phyloP scores from a whole-genome alignment of 2,329 filamentous ascomycete species.

The Didymella arachidicola region DNA sequence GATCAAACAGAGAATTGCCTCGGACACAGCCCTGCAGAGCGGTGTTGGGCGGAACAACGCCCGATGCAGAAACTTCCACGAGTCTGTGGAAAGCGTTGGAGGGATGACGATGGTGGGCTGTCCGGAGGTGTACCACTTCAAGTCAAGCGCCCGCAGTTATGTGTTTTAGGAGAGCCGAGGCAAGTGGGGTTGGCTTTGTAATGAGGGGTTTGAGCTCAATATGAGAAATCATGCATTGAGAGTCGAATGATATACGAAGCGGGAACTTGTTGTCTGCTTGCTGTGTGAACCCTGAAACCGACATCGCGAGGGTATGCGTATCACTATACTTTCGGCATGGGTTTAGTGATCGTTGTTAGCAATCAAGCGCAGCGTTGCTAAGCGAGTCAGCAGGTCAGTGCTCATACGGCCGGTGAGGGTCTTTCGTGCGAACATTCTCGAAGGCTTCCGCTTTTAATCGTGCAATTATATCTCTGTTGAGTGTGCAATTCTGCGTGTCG shows the following conservation, averaged over 20 bases:
- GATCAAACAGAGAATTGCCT: slow-evolving; percentile 4
- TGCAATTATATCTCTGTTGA: slow-evolving; percentile 11
- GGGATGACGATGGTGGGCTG: slow-evolving; percentile 27
- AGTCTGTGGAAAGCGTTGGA: slow-evolving; percentile 19
- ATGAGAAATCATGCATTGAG: neutral
- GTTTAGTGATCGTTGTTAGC: neutral
- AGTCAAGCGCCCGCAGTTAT: slow-evolving; percentile 29
- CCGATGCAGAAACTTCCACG: slow-evolving; percentile 26
- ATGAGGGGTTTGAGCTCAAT: slow-evolving; percentile 18
- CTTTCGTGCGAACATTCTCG: slow-evolving; percentile 14
- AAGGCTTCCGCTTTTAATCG: slow-evolving; percentile 14
- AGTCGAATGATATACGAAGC: neutral
- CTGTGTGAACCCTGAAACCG: neutral
- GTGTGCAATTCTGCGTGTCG: slow-evolving; percentile 13
- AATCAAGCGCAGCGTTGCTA: slow-evolving; percentile 2
- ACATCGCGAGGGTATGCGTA: no score
- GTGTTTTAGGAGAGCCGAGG: slow-evolving; percentile 29
- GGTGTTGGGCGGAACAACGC: slow-evolving; percentile 10
- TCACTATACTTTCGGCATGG: neutral
- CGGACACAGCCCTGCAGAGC: slow-evolving; percentile 5
- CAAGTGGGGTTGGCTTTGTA: slow-evolving; percentile 31
- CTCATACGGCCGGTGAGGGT: slow-evolving; percentile 2
- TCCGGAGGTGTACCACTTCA: slow-evolving; percentile 25
- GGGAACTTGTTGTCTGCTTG: neutral
- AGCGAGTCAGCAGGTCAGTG: slow-evolving; percentile 12